These are phyloP conservation scores for Chenopodium formosanum DNA, from an alignment of 148 eudicot species.

Conservation along the genomic window DNA sequence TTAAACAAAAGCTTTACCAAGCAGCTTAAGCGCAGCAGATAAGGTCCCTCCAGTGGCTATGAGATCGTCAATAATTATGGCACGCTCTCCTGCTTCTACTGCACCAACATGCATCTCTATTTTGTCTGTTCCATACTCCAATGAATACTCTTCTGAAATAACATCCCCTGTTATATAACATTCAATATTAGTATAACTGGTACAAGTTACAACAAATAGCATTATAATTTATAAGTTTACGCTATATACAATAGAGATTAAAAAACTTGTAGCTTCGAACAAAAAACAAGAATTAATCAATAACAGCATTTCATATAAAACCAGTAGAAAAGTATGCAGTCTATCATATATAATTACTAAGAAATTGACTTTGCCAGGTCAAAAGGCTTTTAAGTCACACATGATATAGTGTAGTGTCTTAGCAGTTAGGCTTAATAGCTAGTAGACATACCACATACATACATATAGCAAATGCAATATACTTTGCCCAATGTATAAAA, in stretches of 20 bases:
- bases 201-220: neutral
- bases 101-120: constrained; percentile 99
- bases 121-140: constrained; percentile 91
- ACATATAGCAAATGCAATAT: too few species aligned
- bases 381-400: neutral
- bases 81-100: constrained; percentile 87
- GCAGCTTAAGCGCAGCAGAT: constrained; percentile 75
- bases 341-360: neutral
- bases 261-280: neutral
- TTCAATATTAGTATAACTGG: constrained; percentile 5
- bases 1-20: constrained; percentile 44
- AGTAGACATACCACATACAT: too few species aligned
- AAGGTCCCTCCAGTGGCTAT: constrained; percentile 97
- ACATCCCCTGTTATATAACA: constrained; percentile 60
- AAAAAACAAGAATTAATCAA: neutral
- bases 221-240: neutral
- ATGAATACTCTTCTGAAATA: constrained; percentile 84
- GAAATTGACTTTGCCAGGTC: neutral
- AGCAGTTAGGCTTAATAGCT: too few species aligned
- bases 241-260: neutral
- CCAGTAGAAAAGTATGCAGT: neutral
- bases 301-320: neutral
- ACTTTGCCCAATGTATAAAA: too few species aligned
- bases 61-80: constrained; percentile 83
- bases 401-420: neutral